Evolutionary conservation across 1,139 yeast genomes (phyloP).

Genomic region (Suhomyces bokatorum): DNA sequence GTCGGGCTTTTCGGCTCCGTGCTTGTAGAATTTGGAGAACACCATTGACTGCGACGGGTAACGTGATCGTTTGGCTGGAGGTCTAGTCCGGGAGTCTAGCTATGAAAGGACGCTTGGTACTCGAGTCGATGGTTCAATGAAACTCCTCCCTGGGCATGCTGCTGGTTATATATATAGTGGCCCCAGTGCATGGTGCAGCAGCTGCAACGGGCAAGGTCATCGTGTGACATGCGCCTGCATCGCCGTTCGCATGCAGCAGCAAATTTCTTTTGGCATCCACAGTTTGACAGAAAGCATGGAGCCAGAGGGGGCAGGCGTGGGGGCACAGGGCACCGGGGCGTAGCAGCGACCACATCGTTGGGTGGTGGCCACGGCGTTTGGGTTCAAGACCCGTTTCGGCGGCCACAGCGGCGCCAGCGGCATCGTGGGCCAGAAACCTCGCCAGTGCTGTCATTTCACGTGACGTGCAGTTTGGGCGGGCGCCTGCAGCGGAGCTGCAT

Average conservation of each 20-base stretch:
- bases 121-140: too few species aligned
- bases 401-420: background rate
- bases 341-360: background rate
- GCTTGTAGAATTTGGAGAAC: conserved; percentile 14
- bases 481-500: background rate
- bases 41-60: too few species aligned
- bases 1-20: conserved; percentile 15
- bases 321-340: background rate
- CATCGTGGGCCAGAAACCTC: background rate
- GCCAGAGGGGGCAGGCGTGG: background rate
- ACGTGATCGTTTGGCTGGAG: too few species aligned
- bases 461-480: conserved; percentile 1
- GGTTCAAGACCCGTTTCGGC: background rate
- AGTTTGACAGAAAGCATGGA: background rate
- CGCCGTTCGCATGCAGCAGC: conserved; percentile 4
- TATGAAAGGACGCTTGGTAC: too few species aligned
- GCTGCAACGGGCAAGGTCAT: background rate
- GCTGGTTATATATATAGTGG: background rate
- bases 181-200: background rate
- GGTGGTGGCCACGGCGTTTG: background rate
- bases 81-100: too few species aligned
- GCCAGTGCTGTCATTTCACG: conserved; percentile 2
- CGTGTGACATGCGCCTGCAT: conserved; percentile 1
- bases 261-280: conserved; percentile 7
- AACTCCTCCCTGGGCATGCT: too few species aligned